Conservation (phyloP, 495 filamentous ascomycete genomes). For the Tuber indicum region DNA sequence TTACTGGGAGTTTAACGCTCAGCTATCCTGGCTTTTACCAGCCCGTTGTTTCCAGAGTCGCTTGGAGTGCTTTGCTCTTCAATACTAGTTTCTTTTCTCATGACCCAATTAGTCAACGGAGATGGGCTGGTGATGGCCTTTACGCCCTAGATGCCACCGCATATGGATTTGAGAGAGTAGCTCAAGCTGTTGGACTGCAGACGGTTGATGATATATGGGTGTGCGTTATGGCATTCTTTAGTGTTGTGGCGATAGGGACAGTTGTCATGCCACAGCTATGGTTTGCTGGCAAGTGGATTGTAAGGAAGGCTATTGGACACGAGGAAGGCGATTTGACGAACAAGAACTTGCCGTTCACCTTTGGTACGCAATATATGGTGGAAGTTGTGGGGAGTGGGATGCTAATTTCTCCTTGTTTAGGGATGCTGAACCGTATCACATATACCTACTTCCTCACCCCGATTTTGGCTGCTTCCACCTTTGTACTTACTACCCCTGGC, state of each 20-base stretch:
- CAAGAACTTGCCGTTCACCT: constrained; percentile 89
- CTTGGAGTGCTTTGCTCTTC: constrained; percentile 88
- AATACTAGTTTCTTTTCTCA: constrained; percentile 79
- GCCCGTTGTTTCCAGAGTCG: constrained; percentile 74
- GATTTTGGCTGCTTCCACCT: constrained; percentile 75
- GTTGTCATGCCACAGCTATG: constrained; percentile 69
- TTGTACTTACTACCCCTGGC: constrained; percentile 74
- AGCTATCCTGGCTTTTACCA: constrained; percentile 94
- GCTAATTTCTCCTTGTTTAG: constrained; percentile 24
- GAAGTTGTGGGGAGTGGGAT: not conserved
- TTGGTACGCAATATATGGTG: constrained; percentile 54
- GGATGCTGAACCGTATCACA: constrained; percentile 65
- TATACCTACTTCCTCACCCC: constrained; percentile 89
- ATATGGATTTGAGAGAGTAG: constrained; percentile 71
- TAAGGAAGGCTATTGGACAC: constrained; percentile 60
- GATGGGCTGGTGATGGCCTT: constrained; percentile 59
- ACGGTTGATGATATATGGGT: constrained; percentile 79
- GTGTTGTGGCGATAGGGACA: constrained; percentile 62
- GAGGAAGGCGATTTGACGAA: constrained; percentile 77
- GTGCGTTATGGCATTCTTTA: constrained; percentile 78
- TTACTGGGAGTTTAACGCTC: constrained; percentile 77
- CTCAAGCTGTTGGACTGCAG: constrained; percentile 78
- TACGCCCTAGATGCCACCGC: constrained; percentile 60
- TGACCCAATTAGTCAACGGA: constrained; percentile 55
- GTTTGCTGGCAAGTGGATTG: constrained; percentile 67